phyloP scores from a whole-genome alignment of 164 flowering plant genomes.

The Dillenia suffruticosa region DNA sequence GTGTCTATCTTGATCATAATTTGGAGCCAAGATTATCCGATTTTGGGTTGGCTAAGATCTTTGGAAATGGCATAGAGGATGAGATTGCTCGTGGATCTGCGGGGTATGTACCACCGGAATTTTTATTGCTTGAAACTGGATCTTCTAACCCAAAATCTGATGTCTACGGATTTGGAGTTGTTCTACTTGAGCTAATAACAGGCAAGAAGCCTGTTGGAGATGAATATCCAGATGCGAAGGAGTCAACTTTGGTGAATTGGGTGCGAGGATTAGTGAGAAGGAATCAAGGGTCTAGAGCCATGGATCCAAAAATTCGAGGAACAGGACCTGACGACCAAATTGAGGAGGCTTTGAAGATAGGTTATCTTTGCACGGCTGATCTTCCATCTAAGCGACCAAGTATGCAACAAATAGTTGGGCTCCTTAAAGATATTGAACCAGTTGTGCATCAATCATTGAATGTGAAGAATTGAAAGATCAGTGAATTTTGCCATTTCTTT shows the following conservation, averaged over 20 bases:
- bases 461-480: not conserved
- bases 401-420: conserved; percentile 94
- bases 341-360: conserved; percentile 79
- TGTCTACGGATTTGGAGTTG: conserved; percentile 77
- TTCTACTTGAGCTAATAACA: conserved; percentile 72
- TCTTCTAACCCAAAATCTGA: conserved; percentile 61
- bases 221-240: conserved; percentile 53
- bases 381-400: conserved; percentile 75
- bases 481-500: not conserved
- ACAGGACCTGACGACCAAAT: conserved; percentile 51
- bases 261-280: conserved; percentile 62
- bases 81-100: conserved; percentile 47
- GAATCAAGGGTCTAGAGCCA: conserved; percentile 43
- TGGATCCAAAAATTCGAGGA: conserved; percentile 66
- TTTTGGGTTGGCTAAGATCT: conserved; percentile 68
- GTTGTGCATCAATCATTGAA: conserved; percentile 16
- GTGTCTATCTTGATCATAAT: conserved; percentile 63
- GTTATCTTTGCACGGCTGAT: conserved; percentile 87
- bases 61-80: conserved; percentile 54
- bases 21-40: conserved; percentile 85
- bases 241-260: conserved; percentile 60
- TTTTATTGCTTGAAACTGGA: conserved; percentile 26
- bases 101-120: conserved; percentile 69
- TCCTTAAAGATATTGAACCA: conserved; percentile 80
- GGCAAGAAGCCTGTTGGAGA: conserved; percentile 77